phyloP scores from a whole-genome alignment of 345 rosid genomes.

The Murraya paniculata region DNA sequence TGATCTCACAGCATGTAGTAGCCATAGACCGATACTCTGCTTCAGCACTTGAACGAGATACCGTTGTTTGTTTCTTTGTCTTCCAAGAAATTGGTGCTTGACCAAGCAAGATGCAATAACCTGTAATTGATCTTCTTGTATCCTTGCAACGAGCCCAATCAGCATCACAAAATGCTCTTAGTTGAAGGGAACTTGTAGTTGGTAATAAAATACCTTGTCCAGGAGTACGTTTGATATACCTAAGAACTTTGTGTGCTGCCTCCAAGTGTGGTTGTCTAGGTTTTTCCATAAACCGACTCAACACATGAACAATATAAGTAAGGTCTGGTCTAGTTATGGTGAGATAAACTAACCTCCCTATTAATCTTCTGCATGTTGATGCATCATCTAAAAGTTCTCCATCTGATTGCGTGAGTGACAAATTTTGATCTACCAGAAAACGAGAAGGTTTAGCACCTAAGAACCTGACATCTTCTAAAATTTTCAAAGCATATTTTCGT shows the following conservation, averaged over 20 bases:
- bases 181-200: not conserved
- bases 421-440: not conserved
- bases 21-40: not conserved
- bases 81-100: not conserved
- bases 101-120: not conserved
- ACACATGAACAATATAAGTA: not conserved
- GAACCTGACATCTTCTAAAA: not conserved
- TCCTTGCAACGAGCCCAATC: slow-evolving; percentile 6
- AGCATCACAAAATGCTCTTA: not conserved
- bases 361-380: not conserved
- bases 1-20: not conserved
- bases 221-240: not conserved
- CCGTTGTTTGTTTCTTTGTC: not conserved
- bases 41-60: not conserved
- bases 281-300: slow-evolving; percentile 3
- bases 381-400: too few species aligned
- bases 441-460: not conserved
- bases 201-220: not conserved
- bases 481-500: not conserved
- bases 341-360: slow-evolving; percentile 7
- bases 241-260: not conserved
- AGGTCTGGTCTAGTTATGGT: slow-evolving; percentile 16
- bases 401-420: too few species aligned
- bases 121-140: not conserved
- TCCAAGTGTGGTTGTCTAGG: not conserved